Evolutionary conservation across 192 early-diverging fungal genomes (phyloP), one percentile per base, ranked within the genome.

Genomic region (Coemansia sp.): DNA sequence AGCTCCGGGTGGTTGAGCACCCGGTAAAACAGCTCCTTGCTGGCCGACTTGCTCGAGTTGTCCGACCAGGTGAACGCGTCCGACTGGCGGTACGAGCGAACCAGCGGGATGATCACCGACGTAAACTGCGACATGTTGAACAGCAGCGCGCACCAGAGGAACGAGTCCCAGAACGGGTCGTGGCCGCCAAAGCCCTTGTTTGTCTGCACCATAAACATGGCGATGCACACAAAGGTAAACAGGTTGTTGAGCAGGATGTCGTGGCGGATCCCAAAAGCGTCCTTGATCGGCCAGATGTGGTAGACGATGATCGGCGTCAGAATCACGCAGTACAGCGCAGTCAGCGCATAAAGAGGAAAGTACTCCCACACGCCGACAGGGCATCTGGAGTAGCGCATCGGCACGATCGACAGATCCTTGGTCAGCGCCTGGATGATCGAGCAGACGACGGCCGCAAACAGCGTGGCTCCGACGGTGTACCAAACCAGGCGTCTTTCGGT

Each of bases 111-210:
- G 41, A 80, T 74, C 12, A 85, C 78, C 1, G 83, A 81, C 9
- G 79, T 81, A 61, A 74, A 73, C 70, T 85, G 78, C 32, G 83
- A 85, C 72, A 85, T 75, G 70, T 80, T 80, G 62, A 85, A 77
- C 35, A 78, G 70, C 67, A 78, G 56, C 6, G 76, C 66, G 52
- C 72, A 75, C 83, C 83, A 85, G 57, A 80, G 41, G 51, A 80
- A 85, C 9, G 83, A 78, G 34, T 78, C 75, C 83, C 83, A 85
- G 65, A 85, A 85, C 17, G 75, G 76, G 53, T 81, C 78, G 3
- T 58, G 36, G 43, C 71, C 75, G 48, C 74, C 75, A 63, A 77
- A 81, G 2, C 74, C 83, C 55, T 73, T 70, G 64, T 74, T 76
- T 8, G 73, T 81, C 60, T 81, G 83, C n/a, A 85, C 79, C 58